Evolutionary conservation across 139 green algal genomes (phyloP), one percentile per base, ranked within the genome.

Genomic region (Chlorella sp.): DNA sequence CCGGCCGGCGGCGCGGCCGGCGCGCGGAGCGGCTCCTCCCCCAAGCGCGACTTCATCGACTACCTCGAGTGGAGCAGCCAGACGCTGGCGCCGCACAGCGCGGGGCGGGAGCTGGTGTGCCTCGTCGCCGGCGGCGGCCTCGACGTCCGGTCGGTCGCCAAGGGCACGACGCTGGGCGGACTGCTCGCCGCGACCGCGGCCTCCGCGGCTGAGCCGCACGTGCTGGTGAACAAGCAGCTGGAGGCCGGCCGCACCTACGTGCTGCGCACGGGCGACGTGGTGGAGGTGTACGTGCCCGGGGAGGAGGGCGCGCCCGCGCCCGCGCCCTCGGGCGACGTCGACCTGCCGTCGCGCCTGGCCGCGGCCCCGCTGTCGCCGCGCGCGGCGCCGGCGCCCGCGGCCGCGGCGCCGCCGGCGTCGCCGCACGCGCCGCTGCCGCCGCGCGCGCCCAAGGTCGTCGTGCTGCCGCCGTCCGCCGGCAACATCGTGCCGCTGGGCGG

Each of bases 41-140:
- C 55, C 8, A 29, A 41, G 19, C 63, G 61, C 12, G 74, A 59
- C 48, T 84, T 84, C 58, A 40, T 71, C 3, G 71, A 50, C 41
- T 84, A 81, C 63, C 63, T 84, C 33, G 73, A 56, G 46, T 29
- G 42, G 23, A 69, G 42, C 45, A 73, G 79, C 25, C 79, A 81
- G 64, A 27, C 4, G 35, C 67, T 66, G 43, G 71, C 45, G 42
- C 72, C 72, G 38, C 72, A 45, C 12, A 40, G 63, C 14, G 46
- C 60, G 48, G 53, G 46, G 36, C 31, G 68, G 62, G 27, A 41
- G 41, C 31, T 55, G 40, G 61, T 73, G 40, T 41, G 41, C 15
- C 17, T 65, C 19, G 42, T 70, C 33, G 46, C n/a, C 11, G 6
- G 17, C 31, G 42, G 11, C 15, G n/a, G 8, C 51, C 17, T 59